Evolutionary conservation across 345 rosid genomes (phyloP).

Genomic region (Sisymbrium irio): DNA sequence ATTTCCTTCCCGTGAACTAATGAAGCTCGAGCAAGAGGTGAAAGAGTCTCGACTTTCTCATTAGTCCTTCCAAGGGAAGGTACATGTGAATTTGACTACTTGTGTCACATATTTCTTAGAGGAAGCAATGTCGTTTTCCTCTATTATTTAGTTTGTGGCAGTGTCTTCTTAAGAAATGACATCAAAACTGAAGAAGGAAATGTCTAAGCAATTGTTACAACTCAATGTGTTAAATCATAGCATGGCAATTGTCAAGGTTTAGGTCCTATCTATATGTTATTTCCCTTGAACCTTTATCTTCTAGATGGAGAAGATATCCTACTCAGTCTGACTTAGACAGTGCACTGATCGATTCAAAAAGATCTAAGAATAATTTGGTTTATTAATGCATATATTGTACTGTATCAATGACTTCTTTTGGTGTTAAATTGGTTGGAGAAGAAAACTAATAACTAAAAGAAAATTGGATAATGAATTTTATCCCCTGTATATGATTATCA

Average conservation of each 20-base stretch:
- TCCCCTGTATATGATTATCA: too few species aligned
- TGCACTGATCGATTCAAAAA: too few species aligned
- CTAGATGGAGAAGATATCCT: too few species aligned
- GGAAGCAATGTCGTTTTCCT: not conserved
- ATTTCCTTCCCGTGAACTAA: constrained; percentile 59
- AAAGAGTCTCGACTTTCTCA: constrained; percentile 62
- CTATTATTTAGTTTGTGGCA: constrained; percentile 14
- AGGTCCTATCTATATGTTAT: too few species aligned
- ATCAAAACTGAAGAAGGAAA: constrained; percentile 67
- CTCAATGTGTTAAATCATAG: constrained; percentile 80
- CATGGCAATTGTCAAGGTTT: constrained; percentile 38
- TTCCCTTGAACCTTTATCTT: too few species aligned
- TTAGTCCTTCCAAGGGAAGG: constrained; percentile 53
- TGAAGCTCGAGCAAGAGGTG: constrained; percentile 66
- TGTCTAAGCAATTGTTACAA: constrained; percentile 57
- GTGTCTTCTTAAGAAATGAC: constrained; percentile 58
- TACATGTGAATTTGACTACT: constrained; percentile 59
- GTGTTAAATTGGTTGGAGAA: too few species aligned
- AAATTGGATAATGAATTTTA: too few species aligned
- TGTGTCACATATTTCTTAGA: not conserved
- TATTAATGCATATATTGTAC: too few species aligned
- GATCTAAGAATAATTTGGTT: too few species aligned
- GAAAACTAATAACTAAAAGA: too few species aligned
- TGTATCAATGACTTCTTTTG: too few species aligned
- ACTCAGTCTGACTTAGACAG: too few species aligned